Evolutionary conservation across 108 stramenopile species (phyloP).

Genomic region (Craspedostauros australis): DNA sequence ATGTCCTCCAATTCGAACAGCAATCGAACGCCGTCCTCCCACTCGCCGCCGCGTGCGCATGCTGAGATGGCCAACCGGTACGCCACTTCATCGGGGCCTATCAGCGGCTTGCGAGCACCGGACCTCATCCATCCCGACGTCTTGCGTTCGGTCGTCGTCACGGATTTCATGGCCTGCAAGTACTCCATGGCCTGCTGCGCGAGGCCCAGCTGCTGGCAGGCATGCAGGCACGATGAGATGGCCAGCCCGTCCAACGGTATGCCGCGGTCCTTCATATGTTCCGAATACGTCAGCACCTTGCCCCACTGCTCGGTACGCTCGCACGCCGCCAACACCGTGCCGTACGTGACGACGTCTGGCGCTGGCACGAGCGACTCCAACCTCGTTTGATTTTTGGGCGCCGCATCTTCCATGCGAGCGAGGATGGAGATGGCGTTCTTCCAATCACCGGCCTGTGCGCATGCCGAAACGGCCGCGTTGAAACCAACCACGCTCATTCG

Average conservation of each 20-base stretch:
- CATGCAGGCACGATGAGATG: conserved; percentile 57
- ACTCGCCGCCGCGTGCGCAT: conserved; percentile 65
- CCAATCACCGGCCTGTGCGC: conserved; percentile 64
- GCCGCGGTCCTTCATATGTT: conserved; percentile 34
- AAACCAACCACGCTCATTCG: conserved; percentile 74
- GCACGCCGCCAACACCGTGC: conserved; percentile 73
- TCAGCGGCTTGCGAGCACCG: conserved; percentile 41
- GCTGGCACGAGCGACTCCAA: conserved; percentile 38
- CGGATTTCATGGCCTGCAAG: conserved; percentile 56
- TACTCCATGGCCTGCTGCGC: conserved; percentile 59
- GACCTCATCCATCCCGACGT: conserved; percentile 40
- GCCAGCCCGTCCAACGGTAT: conserved; percentile 58
- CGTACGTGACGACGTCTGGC: conserved; percentile 75
- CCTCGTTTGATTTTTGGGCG: conserved; percentile 1
- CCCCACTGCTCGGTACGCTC: conserved; percentile 64
- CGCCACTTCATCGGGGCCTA: conserved; percentile 72
- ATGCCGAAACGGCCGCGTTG: conserved; percentile 74
- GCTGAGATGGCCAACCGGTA: conserved; percentile 77
- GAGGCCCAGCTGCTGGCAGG: conserved; percentile 69
- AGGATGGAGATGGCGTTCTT: conserved; percentile 47
- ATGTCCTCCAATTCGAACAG: conserved; percentile 40
- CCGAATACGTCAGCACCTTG: conserved; percentile 42
- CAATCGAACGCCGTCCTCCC: conserved; percentile 51
- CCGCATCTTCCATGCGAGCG: conserved; percentile 47
- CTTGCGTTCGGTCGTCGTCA: conserved; percentile 5